A percentile compares a stretch with the other conserved stretches of the same genome.
phyloP scores from a whole-genome alignment of 2,329 filamentous ascomycete species.

The Sclerotinia nivalis region DNA sequence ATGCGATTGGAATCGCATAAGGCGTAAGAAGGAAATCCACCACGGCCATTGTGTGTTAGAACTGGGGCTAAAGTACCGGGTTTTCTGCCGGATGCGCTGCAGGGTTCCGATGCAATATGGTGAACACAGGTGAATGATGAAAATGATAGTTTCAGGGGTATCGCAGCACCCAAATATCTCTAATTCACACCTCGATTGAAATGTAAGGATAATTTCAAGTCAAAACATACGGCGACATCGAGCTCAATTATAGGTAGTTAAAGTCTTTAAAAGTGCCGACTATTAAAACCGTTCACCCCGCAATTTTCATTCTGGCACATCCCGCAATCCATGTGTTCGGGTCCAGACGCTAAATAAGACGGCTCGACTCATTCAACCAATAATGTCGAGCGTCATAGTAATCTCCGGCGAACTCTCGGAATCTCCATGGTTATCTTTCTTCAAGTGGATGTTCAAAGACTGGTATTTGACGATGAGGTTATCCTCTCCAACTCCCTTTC shows the following conservation, averaged over 20 bases:
- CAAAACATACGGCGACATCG: slow-evolving; percentile 9
- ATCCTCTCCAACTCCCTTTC: slow-evolving; percentile 9
- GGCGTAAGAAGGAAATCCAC: slow-evolving; percentile 47
- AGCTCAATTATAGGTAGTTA: slow-evolving; percentile 18
- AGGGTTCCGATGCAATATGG: neutral
- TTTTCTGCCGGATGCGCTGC: slow-evolving; percentile 3
- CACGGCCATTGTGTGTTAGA: slow-evolving; percentile 39
- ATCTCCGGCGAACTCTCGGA: slow-evolving; percentile 20
- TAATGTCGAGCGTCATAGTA: neutral
- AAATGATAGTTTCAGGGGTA: neutral
- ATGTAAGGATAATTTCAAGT: neutral
- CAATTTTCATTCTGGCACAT: slow-evolving; percentile 5
- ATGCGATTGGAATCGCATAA: slow-evolving; percentile 50
- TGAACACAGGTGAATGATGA: neutral
- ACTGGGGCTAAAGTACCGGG: neutral
- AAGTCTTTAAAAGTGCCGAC: slow-evolving; percentile 10
- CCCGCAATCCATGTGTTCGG: neutral
- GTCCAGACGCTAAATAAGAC: slow-evolving; percentile 9
- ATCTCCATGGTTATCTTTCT: neutral
- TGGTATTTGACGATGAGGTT: neutral
- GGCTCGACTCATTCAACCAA: neutral
- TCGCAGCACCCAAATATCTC: neutral
- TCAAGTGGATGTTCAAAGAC: neutral
- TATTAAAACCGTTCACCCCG: slow-evolving; percentile 12
- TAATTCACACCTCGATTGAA: neutral